Conservation (phyloP, 768 basidiomycete genomes). For the Tephrocybe rancida region DNA sequence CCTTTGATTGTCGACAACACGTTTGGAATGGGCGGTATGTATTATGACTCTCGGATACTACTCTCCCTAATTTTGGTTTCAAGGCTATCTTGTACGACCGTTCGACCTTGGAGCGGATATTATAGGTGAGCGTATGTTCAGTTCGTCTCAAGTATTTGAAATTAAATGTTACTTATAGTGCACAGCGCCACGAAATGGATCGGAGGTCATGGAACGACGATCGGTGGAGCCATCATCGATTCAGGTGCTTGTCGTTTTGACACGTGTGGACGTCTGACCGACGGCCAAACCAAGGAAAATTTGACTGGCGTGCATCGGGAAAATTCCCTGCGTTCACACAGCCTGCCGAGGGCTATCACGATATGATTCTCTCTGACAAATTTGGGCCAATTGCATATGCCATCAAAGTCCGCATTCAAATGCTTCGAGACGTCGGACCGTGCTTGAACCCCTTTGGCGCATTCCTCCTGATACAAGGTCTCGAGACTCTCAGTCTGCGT, state of each 20-base stretch:
- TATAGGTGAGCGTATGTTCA: conserved; percentile 41
- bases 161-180: conserved; percentile 33
- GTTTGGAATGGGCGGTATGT: conserved; percentile 67
- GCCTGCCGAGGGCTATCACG: conserved; percentile 78
- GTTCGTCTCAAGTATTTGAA: not conserved
- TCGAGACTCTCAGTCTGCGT: conserved; percentile 76
- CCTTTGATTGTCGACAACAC: conserved; percentile 85
- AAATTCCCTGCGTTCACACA: conserved; percentile 76
- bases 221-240: conserved; percentile 77
- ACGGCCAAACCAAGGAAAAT: conserved; percentile 45
- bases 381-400: conserved; percentile 70
- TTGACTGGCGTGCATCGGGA: conserved; percentile 70
- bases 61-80: conserved; percentile 15
- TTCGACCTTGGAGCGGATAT: conserved; percentile 80
- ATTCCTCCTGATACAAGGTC: conserved; percentile 76
- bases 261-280: not conserved
- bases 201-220: conserved; percentile 78
- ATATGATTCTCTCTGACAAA: conserved; percentile 62
- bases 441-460: conserved; percentile 70
- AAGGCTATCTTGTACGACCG: conserved; percentile 66
- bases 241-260: conserved; percentile 45
- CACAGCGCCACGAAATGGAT: conserved; percentile 89
- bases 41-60: not conserved
- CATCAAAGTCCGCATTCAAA: conserved; percentile 61
- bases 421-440: conserved; percentile 70